Evolutionary conservation across 2,329 filamentous ascomycete genomes (phyloP), one percentile per base, ranked within the genome.

Genomic region (Alternaria gaisen): DNA sequence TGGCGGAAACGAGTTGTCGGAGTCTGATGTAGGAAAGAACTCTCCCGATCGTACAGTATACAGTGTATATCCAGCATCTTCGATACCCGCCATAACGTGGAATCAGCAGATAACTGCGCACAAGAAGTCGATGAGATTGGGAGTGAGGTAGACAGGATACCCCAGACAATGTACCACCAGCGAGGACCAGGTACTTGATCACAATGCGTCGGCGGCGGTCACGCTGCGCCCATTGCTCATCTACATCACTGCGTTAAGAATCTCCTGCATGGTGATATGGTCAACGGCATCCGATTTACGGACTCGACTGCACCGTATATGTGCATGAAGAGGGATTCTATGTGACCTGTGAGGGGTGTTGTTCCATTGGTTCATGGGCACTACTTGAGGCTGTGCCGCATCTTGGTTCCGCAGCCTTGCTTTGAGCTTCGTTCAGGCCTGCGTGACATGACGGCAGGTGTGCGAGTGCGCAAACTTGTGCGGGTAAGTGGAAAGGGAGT

Each of bases 161-260:
- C 10, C 30, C 11, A 32, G 9, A 32, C 11, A 12, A 12, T 10
- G 30, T 32, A 4, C 30, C 30, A 32, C 30, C 30, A 10, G 30
- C 10, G 10, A 12, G 30, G 30, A 10, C 10, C 30, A 12, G 30
- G 30, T 32, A 32, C 30, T 32, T 32, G 10, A 32, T 32, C 11
- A 32, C 30, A 32, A 32, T 32, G 30, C 30, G 1, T 32, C 30
- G 10, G 30, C 11, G 10, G 30, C 11, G 30, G 30, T 12, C 10
- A 32, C 11, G 30, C 30, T 32, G 30, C 30, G 30, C 11, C 11
- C 1, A 12, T 32, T 32, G 30, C 30, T 12, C 3, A 12, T 32
- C 11, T 12, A 12, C 30, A 10, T 10, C 1, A 12, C 3, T 10
- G 30, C 0, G 30, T 5, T 32, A 0, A 32, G 30, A 1, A 3